Base-by-base conservation (phyloP, 257 asterid species). In the Jasminum sambac region DNA sequence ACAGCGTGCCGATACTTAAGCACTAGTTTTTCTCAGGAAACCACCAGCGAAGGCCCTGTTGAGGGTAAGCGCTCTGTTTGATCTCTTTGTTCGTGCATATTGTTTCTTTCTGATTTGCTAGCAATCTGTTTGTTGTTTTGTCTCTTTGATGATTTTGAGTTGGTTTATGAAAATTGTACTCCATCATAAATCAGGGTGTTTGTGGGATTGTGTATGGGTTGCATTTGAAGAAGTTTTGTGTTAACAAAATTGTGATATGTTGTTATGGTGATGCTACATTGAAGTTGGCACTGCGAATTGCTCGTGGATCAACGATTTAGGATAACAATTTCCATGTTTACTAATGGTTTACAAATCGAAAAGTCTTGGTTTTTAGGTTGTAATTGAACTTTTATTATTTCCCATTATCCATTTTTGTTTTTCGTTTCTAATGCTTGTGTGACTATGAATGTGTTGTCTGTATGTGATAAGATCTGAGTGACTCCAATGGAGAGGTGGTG, bases 401-500 rank as follows among this genome's bases (percentile, higher is more conserved):
- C 66, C 36, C 25, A 11, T 36, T 13, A 60, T 71, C 34, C 6
- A 38, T 44, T 23, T 55, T 73, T 60, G 52, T 44, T 77, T 75
- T 55, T 73, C 64, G 52, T 44, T 77, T 75, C 5, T 40, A 50
- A 64, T 73, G 26, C 57, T 38, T 25, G 11, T 55, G 61, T 55
- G 19, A 26, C 43, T n/a, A 41, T 30, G 30, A 36, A 63, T 36
- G 74, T 43, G 26, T 59, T 71, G 65, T 71, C 21, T 57, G 42
- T 61, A 58, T 46, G 59, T 34, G 46, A 68, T 66, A 71, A 72
- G 63, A 72, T 79, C 73, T 77, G 77, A 92, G 76, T 74, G 85
- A 79, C 58, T 74, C 69, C 7, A 63, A 64, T 73, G 91, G 64
- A 61, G 97, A 94, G 37, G 84, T 81, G 70, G 96, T 86, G 23